phyloP scores from a whole-genome alignment of 2,329 filamentous ascomycete species.

The Fusarium austroafricanum region DNA sequence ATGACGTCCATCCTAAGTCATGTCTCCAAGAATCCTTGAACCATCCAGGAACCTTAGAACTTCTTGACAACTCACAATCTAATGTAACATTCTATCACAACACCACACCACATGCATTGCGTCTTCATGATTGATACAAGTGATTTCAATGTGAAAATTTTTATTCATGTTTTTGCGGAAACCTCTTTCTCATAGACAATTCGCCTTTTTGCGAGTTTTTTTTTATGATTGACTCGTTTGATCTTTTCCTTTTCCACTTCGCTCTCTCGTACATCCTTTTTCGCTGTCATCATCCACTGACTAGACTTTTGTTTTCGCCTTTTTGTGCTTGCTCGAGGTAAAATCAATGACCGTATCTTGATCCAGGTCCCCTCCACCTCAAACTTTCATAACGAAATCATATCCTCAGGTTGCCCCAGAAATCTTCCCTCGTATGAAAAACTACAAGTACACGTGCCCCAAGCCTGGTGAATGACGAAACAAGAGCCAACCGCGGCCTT shows the following conservation, averaged over 20 bases:
- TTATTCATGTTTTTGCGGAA: constrained; percentile 47
- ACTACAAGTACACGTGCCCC: constrained; percentile 47
- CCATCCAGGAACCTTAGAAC: constrained; percentile 31
- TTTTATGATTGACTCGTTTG: constrained; percentile 35
- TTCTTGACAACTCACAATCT: constrained; percentile 24
- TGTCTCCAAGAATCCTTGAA: constrained; percentile 18
- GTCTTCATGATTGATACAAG: constrained; percentile 10
- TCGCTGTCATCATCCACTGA: constrained; percentile 31
- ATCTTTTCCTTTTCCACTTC: constrained; percentile 28
- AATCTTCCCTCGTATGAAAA: constrained; percentile 35
- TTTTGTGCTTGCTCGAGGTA: constrained; percentile 16
- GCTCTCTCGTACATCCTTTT: constrained; percentile 8
- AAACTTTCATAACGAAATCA: constrained; percentile 26
- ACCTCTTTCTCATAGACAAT: constrained; percentile 37
- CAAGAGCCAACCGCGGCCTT: constrained; percentile 32
- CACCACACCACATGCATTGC: neutral
- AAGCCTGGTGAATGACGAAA: constrained; percentile 39
- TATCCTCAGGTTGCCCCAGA: constrained; percentile 45
- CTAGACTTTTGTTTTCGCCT: constrained; percentile 38
- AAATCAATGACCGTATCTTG: constrained; percentile 30
- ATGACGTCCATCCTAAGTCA: constrained; percentile 35
- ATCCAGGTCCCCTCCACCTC: constrained; percentile 5
- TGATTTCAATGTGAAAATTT: constrained; percentile 28
- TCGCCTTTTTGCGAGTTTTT: constrained; percentile 46
- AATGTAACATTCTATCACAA: constrained; percentile 19